Percentiles rank a stretch among this genome's conserved stretches.
phyloP scores from a whole-genome alignment of 2,329 filamentous ascomycete genomes.

The Alternaria gaisen region DNA sequence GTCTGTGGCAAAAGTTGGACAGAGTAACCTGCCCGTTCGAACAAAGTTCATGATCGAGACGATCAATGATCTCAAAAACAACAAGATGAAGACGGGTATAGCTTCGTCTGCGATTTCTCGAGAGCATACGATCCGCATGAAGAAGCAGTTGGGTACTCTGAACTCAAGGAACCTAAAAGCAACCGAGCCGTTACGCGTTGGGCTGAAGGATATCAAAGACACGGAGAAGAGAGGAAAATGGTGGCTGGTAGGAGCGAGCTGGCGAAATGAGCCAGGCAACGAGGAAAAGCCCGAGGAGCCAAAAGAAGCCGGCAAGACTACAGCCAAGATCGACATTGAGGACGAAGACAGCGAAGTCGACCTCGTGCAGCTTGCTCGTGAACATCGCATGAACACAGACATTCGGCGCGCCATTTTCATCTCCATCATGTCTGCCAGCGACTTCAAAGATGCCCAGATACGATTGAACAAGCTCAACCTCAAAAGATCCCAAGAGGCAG shows the following conservation, averaged over 20 bases:
- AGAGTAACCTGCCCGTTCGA: slow-evolving; percentile 78
- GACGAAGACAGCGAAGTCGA: slow-evolving; percentile 62
- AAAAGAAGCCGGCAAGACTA: slow-evolving; percentile 35
- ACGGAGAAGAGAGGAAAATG: slow-evolving; percentile 91
- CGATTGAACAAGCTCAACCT: slow-evolving; percentile 83
- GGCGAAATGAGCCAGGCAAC: slow-evolving; percentile 61
- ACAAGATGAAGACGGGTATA: slow-evolving; percentile 80
- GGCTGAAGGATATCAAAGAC: slow-evolving; percentile 81
- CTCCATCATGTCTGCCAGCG: slow-evolving; percentile 83
- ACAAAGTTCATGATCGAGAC: slow-evolving; percentile 98
- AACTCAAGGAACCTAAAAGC: slow-evolving; percentile 74
- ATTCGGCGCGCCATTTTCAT: slow-evolving; percentile 92
- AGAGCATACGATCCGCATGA: slow-evolving; percentile 87
- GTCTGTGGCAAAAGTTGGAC: slow-evolving; percentile 72
- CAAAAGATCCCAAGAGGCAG: slow-evolving; percentile 84
- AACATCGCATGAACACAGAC: slow-evolving; percentile 87
- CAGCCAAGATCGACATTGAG: slow-evolving; percentile 20
- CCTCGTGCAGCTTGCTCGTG: slow-evolving; percentile 75
- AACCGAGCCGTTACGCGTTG: slow-evolving; percentile 82
- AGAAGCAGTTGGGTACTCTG: slow-evolving; percentile 83
- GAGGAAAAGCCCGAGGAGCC: slow-evolving; percentile 47
- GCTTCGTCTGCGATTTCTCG: slow-evolving; percentile 75
- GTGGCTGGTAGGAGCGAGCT: slow-evolving; percentile 99
- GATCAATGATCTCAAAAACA: slow-evolving; percentile 94
- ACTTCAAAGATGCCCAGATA: slow-evolving; percentile 83